Percentiles rank a stretch among this genome's conserved stretches.
Conservation (phyloP, 352 stramenopile species). For the Phytophthora palmivora region DNA sequence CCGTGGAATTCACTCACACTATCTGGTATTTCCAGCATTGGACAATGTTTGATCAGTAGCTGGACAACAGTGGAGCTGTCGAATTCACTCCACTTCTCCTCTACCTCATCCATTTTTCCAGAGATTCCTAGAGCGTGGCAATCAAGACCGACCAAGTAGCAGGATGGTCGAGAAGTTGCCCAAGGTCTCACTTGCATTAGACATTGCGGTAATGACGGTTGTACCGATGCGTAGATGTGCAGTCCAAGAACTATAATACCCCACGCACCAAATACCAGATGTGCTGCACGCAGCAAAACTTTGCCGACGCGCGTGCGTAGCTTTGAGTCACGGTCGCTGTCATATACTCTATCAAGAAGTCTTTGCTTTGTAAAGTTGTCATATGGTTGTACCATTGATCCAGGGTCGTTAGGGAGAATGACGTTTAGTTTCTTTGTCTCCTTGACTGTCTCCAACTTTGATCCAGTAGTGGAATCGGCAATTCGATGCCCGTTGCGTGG, state of each 20-base stretch:
- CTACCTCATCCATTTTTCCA: constrained; percentile 22
- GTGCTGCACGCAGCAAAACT: constrained; percentile 3
- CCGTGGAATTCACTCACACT: constrained; percentile 27
- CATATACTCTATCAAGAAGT: background rate
- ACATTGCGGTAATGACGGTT: constrained; percentile 23
- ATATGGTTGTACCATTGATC: background rate
- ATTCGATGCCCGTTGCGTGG: constrained; percentile 1
- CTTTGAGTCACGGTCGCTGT: background rate
- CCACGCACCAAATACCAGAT: constrained; percentile 24
- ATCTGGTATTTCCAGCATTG: constrained; percentile 28
- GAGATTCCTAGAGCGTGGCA: constrained; percentile 25
- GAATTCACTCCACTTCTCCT: constrained; percentile 26
- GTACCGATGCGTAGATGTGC: constrained; percentile 21
- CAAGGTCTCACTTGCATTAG: constrained; percentile 41
- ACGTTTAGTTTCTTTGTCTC: background rate
- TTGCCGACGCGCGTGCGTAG: background rate
- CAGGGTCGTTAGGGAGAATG: background rate
- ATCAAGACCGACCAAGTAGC: constrained; percentile 41
- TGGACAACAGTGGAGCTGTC: constrained; percentile 32
- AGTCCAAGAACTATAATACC: constrained; percentile 19
- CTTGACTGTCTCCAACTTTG: background rate
- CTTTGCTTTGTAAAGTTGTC: background rate
- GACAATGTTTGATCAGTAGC: constrained; percentile 44
- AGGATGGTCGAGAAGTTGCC: constrained; percentile 34
- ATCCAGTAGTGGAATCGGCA: too few relatives aligned